Evolutionary conservation across 768 basidiomycete species (phyloP).

Genomic region (Leucogyrophana mollusca): DNA sequence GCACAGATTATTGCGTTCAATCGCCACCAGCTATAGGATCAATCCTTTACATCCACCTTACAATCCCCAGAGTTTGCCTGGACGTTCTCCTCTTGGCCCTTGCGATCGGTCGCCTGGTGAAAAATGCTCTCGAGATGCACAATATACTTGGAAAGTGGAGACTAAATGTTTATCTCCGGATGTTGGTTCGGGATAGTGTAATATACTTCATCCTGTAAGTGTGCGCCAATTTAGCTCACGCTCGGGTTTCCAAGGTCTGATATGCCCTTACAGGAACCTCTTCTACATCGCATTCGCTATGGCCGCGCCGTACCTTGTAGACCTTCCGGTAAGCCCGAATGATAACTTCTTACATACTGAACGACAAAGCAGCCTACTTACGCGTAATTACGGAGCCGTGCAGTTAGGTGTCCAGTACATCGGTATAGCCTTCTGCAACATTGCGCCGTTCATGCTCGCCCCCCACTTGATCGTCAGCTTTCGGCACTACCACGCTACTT

Average conservation of each 20-base stretch:
- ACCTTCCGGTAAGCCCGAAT: too few species aligned
- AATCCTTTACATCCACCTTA: conserved; percentile 2
- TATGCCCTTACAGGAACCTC: too few species aligned
- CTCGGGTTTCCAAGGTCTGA: too few species aligned
- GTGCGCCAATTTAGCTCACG: too few species aligned
- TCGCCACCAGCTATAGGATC: not conserved
- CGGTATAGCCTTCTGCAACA: not conserved
- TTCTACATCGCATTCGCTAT: too few species aligned
- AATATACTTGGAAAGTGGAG: not conserved
- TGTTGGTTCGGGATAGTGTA: conserved; percentile 8
- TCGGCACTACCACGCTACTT: conserved; percentile 2
- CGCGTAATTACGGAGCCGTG: too few species aligned
- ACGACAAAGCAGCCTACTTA: too few species aligned
- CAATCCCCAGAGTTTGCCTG: conserved; percentile 3
- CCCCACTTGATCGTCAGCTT: conserved; percentile 9
- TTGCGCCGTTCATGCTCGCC: conserved; percentile 7
- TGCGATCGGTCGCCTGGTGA: conserved; percentile 1
- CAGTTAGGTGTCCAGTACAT: too few species aligned
- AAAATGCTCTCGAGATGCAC: not conserved
- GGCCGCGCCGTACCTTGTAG: too few species aligned
- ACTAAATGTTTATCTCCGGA: conserved; percentile 1
- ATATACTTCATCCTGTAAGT: conserved; percentile 3
- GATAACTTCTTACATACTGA: too few species aligned
- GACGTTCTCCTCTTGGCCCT: conserved; percentile 2
- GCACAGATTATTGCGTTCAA: too few species aligned